phyloP scores from a whole-genome alignment of 345 rosid genomes.

The Eutrema yunnanense region DNA sequence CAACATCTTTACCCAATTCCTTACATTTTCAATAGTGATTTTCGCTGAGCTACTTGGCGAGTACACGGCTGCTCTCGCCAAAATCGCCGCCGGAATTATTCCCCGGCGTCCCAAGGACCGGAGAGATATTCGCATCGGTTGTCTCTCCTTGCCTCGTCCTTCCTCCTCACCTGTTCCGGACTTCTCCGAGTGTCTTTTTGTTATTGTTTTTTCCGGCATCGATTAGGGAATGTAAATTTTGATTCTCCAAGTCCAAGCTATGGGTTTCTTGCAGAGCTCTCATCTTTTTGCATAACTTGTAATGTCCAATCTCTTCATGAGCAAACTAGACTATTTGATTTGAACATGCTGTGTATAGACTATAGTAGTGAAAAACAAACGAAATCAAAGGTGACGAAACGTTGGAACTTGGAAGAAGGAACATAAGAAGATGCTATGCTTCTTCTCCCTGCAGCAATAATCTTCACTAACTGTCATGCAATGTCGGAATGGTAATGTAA shows the following conservation, averaged over 20 bases:
- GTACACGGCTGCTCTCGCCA: constrained; percentile 37
- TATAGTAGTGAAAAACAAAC: background rate
- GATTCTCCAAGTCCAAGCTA: background rate
- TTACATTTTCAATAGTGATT: constrained; percentile 15
- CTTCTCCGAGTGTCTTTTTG: background rate
- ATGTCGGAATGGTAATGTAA: background rate
- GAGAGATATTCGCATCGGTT: background rate
- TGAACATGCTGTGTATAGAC: background rate
- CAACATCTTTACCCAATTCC: too few relatives aligned
- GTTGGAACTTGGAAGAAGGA: background rate
- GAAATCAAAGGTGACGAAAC: too few relatives aligned
- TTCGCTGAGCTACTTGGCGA: constrained; percentile 47
- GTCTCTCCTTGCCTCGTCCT: background rate
- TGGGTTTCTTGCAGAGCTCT: background rate
- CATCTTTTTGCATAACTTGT: background rate
- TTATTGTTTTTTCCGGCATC: background rate
- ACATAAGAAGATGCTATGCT: background rate
- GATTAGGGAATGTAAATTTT: background rate
- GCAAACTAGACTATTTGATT: background rate
- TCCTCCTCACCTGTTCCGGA: background rate
- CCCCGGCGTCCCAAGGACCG: background rate
- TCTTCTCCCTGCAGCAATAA: background rate
- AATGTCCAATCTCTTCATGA: background rate
- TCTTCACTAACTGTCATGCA: background rate
- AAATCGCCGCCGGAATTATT: constrained; percentile 24